Evolutionary conservation across 495 filamentous ascomycete species (phyloP).

Genomic region (Talaromyces wortmannii): DNA sequence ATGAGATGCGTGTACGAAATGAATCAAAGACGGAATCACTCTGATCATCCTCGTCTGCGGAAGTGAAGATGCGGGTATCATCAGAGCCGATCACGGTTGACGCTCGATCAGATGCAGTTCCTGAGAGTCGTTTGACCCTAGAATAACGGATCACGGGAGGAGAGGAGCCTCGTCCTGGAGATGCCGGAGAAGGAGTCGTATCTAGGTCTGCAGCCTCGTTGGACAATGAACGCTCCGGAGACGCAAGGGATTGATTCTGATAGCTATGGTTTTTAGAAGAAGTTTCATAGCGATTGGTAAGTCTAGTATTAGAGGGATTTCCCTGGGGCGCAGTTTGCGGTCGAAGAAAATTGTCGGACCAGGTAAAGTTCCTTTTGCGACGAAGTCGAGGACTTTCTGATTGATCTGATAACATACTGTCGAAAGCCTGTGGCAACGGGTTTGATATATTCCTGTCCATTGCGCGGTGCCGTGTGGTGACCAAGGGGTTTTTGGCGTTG

Average conservation of each 20-base stretch:
- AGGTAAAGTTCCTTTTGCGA: constrained; percentile 34
- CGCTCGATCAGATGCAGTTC: constrained; percentile 59
- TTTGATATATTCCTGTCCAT: constrained; percentile 5
- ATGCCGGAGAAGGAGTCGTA: constrained; percentile 15
- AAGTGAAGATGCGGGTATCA: constrained; percentile 66
- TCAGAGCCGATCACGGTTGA: constrained; percentile 84
- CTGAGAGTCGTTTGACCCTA: constrained; percentile 37
- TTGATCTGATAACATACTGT: not conserved
- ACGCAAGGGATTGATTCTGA: not conserved
- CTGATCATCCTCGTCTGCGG: constrained; percentile 78
- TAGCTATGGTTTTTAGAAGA: not conserved
- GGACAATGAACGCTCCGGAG: not conserved
- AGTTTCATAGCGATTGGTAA: not conserved
- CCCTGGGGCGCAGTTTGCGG: constrained; percentile 16
- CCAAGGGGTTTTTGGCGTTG: not conserved
- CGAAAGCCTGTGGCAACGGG: constrained; percentile 3
- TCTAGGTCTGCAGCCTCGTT: not conserved
- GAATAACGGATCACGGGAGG: constrained; percentile 22
- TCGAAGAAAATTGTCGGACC: constrained; percentile 29
- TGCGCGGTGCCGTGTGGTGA: not conserved
- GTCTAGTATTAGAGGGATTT: not conserved
- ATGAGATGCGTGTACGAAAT: constrained; percentile 72
- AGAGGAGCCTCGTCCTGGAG: not conserved
- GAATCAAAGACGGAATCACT: constrained; percentile 93
- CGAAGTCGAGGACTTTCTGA: constrained; percentile 12